Base-by-base conservation (phyloP, 176 grass and related monocot species). In the Tillandsia fasciculata region DNA sequence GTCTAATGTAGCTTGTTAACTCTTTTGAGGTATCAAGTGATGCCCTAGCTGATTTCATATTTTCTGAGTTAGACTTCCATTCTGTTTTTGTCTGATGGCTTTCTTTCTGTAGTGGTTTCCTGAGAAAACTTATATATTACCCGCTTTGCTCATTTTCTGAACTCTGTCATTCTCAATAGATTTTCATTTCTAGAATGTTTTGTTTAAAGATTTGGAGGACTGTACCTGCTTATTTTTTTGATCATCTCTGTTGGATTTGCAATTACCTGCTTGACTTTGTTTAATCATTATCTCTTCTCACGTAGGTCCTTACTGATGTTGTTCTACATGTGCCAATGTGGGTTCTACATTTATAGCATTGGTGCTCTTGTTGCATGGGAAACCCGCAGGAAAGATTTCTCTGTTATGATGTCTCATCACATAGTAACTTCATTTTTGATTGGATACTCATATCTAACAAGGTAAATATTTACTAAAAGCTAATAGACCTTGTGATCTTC, bases 351-450 rank as follows among this genome's bases (percentile, higher is more conserved):
- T 71, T 99, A 99, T 67, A 99, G 95, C 76, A 99, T 93, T 53
- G 80, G 77, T 73, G 95, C 95, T 75, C 95, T 99, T 48, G 73
- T 93, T 77, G 95, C 87, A 52, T 99, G 95, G 95, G 95, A 99
- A 85, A 99, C 90, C 33, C 95, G 95, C 76, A 89, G 95, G 77
- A 99, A 99, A 83, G 95, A 99, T 79, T 99, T 99, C 69, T 50
- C 87, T 75, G 87, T 99, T 50, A 99, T 90, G 95, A 99, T 99
- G 95, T 93, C 90, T 83, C 95, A 99, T 86, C 95, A 99, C 86
- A 71, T 99, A 58, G 67, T 99, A 78, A 99, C 95, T 70, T 90
- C 95, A 70, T 64, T 81, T 83, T 75, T 99, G 76, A 99, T 99
- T 1, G 90, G 89, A 76, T 81, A 88, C 72, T 86, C 95, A 64